These are phyloP conservation scores for Hyaloscypha hepaticicola DNA, from an alignment of 495 filamentous ascomycete species.

Conservation along the genomic window DNA sequence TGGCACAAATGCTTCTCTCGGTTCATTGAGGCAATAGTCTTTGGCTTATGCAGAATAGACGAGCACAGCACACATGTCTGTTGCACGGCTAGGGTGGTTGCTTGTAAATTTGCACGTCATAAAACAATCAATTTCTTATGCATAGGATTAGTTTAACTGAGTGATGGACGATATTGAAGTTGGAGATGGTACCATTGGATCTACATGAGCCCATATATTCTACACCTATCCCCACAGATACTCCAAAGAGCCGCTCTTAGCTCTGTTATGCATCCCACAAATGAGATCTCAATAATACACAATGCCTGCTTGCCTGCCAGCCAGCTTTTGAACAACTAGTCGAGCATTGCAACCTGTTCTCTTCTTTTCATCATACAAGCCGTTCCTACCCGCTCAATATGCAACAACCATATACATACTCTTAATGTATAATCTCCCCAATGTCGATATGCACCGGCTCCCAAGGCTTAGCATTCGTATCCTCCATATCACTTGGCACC, in stretches of 20 bases:
- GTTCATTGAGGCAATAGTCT: neutral
- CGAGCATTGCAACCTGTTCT: neutral
- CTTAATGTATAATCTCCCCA: slow-evolving; percentile 66
- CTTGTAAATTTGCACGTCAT: neutral
- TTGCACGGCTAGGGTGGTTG: neutral
- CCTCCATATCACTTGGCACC: slow-evolving; percentile 82
- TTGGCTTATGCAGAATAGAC: neutral
- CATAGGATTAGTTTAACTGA: neutral
- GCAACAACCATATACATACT: slow-evolving; percentile 8
- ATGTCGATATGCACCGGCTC: slow-evolving; percentile 83
- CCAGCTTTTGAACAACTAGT: neutral
- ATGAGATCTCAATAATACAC: slow-evolving; percentile 30
- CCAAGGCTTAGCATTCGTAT: slow-evolving; percentile 54
- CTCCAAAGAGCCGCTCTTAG: slow-evolving; percentile 14
- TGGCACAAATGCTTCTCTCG: neutral
- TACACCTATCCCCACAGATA: slow-evolving; percentile 26
- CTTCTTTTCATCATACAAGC: slow-evolving; percentile 23
- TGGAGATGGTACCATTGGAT: slow-evolving; percentile 25
- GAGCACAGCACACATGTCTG: neutral
- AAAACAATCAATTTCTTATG: neutral
- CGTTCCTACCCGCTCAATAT: slow-evolving; percentile 6
- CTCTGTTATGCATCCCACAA: slow-evolving; percentile 18
- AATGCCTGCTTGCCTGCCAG: slow-evolving; percentile 6
- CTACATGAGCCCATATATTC: slow-evolving; percentile 28
- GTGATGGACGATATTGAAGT: neutral